These are phyloP conservation scores for Penicillium atrosanguineum DNA, from an alignment of 495 filamentous ascomycete genomes.

Conservation along the genomic window DNA sequence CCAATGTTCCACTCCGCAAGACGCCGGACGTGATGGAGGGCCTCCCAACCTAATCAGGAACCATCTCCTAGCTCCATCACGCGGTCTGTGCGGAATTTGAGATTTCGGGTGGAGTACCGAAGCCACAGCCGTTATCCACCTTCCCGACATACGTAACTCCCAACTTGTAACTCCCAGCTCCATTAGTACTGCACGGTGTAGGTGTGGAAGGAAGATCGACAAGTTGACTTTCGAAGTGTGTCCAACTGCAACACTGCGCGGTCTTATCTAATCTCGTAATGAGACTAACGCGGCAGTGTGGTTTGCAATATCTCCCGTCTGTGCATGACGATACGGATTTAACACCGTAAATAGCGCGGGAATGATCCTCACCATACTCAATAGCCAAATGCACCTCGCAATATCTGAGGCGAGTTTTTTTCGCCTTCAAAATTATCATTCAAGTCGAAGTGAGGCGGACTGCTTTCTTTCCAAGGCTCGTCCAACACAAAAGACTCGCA, in stretches of 20 bases:
- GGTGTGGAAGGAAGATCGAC: not conserved
- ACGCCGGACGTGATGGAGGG: not conserved
- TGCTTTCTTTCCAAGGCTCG: no score
- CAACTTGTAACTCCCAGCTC: no score
- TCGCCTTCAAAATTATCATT: no score
- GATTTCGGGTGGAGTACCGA: constrained; percentile 19
- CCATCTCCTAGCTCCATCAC: not conserved
- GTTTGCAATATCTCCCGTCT: not conserved
- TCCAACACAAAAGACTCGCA: no score
- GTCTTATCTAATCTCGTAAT: not conserved
- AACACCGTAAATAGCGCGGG: not conserved
- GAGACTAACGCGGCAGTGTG: not conserved
- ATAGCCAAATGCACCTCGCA: no score
- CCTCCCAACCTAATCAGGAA: not conserved
- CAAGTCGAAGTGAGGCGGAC: no score
- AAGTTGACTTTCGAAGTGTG: not conserved
- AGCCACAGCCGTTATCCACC: constrained; percentile 25
- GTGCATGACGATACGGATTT: not conserved
- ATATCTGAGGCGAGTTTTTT: no score
- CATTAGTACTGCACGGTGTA: no score
- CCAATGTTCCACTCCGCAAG: not conserved
- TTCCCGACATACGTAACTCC: constrained; percentile 5
- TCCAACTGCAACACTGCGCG: not conserved
- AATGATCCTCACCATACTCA: not conserved
- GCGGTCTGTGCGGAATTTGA: constrained; percentile 15